Conservation (phyloP, 805 yeast genomes). For the Millerago galiae region DNA sequence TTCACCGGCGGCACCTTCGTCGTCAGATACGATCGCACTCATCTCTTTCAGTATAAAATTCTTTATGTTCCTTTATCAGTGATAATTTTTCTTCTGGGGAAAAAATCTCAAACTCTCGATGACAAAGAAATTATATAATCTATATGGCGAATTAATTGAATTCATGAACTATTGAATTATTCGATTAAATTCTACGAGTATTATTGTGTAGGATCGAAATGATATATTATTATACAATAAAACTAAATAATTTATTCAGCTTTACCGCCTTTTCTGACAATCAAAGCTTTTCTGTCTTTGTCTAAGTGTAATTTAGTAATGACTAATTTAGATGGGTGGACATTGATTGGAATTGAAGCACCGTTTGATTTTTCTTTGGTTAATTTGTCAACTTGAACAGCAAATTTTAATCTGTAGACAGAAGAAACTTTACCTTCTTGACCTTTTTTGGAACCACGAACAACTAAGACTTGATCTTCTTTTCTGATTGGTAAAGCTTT, state of each 20-base stretch:
- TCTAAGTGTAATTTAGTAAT: conserved; percentile 97
- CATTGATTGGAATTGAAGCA: conserved; percentile 93
- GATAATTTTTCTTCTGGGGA: conserved; percentile 1
- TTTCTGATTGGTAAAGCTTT: conserved; percentile 95
- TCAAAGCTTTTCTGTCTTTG: conserved; percentile 97
- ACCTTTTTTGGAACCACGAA: conserved; percentile 99
- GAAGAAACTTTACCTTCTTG: conserved; percentile 97
- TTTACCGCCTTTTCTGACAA: conserved; percentile 97
- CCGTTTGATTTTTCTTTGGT: conserved; percentile 97
- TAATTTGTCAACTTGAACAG: conserved; percentile 95
- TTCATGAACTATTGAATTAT: not conserved
- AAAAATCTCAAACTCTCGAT: not conserved
- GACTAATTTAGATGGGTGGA: conserved; percentile 98
- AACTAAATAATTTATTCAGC: conserved; percentile 56
- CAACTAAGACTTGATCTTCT: conserved; percentile 92
- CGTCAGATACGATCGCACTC: conserved; percentile 29
- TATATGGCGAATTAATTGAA: too few species aligned
- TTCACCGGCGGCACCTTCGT: conserved; percentile 14
- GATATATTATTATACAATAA: conserved; percentile 11
- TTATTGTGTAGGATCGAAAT: conserved; percentile 1
- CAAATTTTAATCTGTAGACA: conserved; percentile 97
- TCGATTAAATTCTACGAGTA: not conserved
- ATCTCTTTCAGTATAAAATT: conserved; percentile 8
- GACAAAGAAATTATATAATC: too few species aligned
- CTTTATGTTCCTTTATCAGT: not conserved